Base-by-base conservation (phyloP, 1,284 basidiomycete species). In the Mycena sp. region DNA sequence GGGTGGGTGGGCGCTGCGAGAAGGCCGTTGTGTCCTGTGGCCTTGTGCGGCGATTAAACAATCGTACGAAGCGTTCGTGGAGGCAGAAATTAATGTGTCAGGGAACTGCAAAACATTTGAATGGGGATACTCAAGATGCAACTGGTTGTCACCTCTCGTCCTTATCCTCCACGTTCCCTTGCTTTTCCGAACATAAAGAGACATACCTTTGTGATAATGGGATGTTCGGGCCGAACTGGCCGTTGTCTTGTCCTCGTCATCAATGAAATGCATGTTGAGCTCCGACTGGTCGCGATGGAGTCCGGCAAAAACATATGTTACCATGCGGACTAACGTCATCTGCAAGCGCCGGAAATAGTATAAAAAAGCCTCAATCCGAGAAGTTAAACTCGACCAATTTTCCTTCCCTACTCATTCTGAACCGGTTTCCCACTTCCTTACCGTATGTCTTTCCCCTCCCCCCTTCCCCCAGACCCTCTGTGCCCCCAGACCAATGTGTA, bases 291-390 rank as follows among this genome's bases (percentile, higher is more conserved):
- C n/a, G n/a, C n/a, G n/a, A n/a, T n/a, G n/a, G 25, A 30, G 43
- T 7, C 54, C 58, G 30, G 28, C 9, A 25, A 41, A 12, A 61
- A 19, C 25, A 45, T 41, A 52, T 55, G 44, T 46, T 56, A 29
- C 4, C 2, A n/a, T n/a, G n/a, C n/a, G n/a, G n/a, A n/a, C n/a
- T n/a, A n/a, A 59, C 57, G 57, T 59, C 57, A 59, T 58, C 30
- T 37, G n/a, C n/a, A n/a, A n/a, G n/a, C 21, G 52, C 11, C 29
- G 17, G 32, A 21, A 19, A 43, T n/a, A 17, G 35, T 49, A 61
- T 61, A 61, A 61, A 60, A 55, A 37, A 6, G 4, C 17, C 41
- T 16, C 1, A 1, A n/a, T 43, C 11, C 17, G 16, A 32, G 4
- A 3, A 29, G 23, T 29, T 32, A 7, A 5, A 28, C 28, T n/a